Conservation (phyloP, 148 eudicot genomes). For the Rhododendron molle region DNA sequence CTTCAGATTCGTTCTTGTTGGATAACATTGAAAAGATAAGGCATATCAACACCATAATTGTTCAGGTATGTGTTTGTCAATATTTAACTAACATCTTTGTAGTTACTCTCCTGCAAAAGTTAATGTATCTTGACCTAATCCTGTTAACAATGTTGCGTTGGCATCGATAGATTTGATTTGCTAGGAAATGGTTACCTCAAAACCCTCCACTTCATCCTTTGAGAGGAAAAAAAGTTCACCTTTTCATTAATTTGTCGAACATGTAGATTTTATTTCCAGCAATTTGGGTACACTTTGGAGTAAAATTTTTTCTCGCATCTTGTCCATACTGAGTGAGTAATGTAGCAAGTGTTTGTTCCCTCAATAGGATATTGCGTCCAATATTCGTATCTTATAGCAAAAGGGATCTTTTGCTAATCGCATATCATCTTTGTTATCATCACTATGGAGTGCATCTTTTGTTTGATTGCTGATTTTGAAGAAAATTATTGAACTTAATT, state of each 20-base stretch:
- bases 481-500: conserved; percentile 5
- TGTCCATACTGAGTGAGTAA: neutral
- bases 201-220: neutral
- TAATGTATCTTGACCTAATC: too few species aligned
- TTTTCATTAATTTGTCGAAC: neutral
- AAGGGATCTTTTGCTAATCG: neutral
- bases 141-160: neutral
- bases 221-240: neutral
- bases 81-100: neutral
- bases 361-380: neutral
- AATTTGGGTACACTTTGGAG: neutral
- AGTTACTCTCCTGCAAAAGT: neutral
- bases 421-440: neutral
- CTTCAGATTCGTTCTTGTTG: conserved; percentile 75
- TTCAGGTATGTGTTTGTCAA: conserved; percentile 55
- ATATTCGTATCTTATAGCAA: neutral
- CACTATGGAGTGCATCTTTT: neutral
- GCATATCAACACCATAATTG: conserved; percentile 79
- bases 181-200: neutral
- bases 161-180: neutral
- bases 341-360: neutral
- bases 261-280: neutral
- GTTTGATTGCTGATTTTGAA: neutral
- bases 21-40: conserved; percentile 89
- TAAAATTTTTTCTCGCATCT: neutral